Evolutionary conservation across 2,329 filamentous ascomycete genomes (phyloP).

Genomic region (Ilyonectria sp.): DNA sequence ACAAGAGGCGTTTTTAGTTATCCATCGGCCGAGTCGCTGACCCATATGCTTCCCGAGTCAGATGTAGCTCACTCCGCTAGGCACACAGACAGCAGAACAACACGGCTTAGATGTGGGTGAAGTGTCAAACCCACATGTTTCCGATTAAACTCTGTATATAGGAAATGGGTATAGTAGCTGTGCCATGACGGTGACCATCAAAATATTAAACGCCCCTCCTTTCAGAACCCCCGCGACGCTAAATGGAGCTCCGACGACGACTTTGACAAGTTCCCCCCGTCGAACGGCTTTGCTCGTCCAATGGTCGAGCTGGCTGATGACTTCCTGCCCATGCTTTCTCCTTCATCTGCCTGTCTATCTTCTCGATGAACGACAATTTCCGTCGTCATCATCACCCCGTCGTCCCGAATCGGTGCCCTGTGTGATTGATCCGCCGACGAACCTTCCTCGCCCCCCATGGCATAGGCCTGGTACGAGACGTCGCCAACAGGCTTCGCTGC

Average conservation of each 20-base stretch:
- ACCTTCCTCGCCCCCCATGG: slow-evolving; percentile 43
- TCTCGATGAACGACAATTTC: slow-evolving; percentile 44
- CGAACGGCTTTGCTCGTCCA: slow-evolving; percentile 28
- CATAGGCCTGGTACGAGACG: slow-evolving; percentile 44
- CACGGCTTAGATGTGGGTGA: background rate
- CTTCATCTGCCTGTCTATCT: slow-evolving; percentile 36
- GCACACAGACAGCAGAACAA: background rate
- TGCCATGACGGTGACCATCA: background rate
- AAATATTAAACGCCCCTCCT: background rate
- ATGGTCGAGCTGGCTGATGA: slow-evolving; percentile 38
- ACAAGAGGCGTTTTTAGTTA: too few relatives aligned
- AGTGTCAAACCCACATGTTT: background rate
- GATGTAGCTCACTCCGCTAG: background rate
- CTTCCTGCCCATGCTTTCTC: slow-evolving; percentile 35
- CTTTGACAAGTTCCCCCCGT: slow-evolving; percentile 41
- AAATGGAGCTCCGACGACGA: slow-evolving; percentile 47
- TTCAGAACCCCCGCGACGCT: slow-evolving; percentile 41
- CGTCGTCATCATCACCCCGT: slow-evolving; percentile 47
- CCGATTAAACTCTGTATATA: background rate
- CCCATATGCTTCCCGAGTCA: background rate
- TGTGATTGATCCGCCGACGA: background rate
- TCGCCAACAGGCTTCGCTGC: slow-evolving; percentile 30
- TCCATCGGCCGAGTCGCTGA: too few relatives aligned
- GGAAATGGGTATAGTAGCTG: slow-evolving; percentile 7
- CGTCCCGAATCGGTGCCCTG: slow-evolving; percentile 13